A percentile compares a stretch with the other conserved stretches of the same genome.
phyloP scores from a whole-genome alignment of 495 filamentous ascomycete genomes.

The Neurospora terricola region DNA sequence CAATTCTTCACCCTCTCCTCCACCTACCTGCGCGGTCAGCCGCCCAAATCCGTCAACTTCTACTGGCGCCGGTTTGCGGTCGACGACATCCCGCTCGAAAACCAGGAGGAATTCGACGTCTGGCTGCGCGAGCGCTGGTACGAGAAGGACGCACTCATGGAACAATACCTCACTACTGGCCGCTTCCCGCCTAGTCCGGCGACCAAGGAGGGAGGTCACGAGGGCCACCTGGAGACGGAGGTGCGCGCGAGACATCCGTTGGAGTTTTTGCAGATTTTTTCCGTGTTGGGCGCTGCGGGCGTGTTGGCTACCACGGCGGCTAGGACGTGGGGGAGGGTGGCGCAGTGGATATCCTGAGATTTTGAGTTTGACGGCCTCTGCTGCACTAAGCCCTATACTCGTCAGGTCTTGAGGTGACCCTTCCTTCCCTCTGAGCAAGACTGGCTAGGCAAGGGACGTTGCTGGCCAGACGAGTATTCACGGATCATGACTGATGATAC shows the following conservation, averaged over 20 bases:
- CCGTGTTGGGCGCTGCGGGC: slow-evolving; percentile 28
- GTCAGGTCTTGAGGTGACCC: neutral
- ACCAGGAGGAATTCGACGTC: slow-evolving; percentile 51
- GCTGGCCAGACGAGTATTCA: neutral
- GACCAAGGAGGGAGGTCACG: slow-evolving; percentile 23
- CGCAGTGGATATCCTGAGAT: neutral
- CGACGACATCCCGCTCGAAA: slow-evolving; percentile 55
- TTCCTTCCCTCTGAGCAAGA: neutral
- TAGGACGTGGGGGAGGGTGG: slow-evolving; percentile 14
- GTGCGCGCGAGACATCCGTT: slow-evolving; percentile 34
- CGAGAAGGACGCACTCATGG: slow-evolving; percentile 70
- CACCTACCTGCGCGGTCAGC: slow-evolving; percentile 66
- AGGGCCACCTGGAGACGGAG: slow-evolving; percentile 37
- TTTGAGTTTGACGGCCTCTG: neutral
- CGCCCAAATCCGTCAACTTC: slow-evolving; percentile 77
- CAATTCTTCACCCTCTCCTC: slow-evolving; percentile 63
- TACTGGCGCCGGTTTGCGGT: slow-evolving; percentile 68
- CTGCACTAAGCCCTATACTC: neutral
- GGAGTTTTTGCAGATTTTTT: slow-evolving; percentile 43
- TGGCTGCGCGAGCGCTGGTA: slow-evolving; percentile 70
- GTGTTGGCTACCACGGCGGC: slow-evolving; percentile 24
- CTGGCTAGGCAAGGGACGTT: neutral
- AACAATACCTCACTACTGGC: slow-evolving; percentile 57
- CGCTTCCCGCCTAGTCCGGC: slow-evolving; percentile 47
- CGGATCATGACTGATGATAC: neutral